These are phyloP conservation scores for Ciborinia camelliae DNA, from an alignment of 2,329 filamentous ascomycete genomes.

Conservation along the genomic window DNA sequence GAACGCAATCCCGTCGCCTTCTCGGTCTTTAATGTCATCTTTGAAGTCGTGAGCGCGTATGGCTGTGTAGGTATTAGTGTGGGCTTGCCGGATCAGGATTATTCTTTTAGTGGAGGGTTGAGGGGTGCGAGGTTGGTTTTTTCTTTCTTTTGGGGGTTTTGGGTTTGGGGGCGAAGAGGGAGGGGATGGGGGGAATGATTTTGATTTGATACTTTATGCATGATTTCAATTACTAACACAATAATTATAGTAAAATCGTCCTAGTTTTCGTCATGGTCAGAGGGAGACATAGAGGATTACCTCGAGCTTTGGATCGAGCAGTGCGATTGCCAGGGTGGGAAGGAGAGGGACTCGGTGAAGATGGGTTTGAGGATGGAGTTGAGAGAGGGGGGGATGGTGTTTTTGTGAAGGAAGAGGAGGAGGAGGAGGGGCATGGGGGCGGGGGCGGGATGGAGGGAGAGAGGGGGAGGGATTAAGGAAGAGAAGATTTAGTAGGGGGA, in stretches of 20 bases:
- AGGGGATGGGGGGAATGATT: no score
- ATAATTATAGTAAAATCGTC: constrained; percentile 59
- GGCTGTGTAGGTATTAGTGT: constrained; percentile 60
- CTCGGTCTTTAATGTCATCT: constrained; percentile 58
- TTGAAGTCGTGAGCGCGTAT: constrained; percentile 57
- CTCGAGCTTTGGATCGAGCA: constrained; percentile 54
- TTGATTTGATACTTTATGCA: no score
- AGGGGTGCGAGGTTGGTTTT: constrained; percentile 50
- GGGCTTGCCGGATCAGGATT: constrained; percentile 51
- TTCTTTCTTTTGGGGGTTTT: no score
- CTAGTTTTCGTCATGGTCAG: constrained; percentile 55
- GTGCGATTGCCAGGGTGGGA: constrained; percentile 42
- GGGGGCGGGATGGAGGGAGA: neutral
- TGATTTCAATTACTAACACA: no score
- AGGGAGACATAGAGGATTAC: constrained; percentile 54
- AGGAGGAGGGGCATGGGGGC: neutral
- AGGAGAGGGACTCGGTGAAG: constrained; percentile 13
- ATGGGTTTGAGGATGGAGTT: constrained; percentile 16
- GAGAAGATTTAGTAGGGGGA: constrained; percentile 1
- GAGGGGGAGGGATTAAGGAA: neutral
- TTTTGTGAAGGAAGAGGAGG: neutral
- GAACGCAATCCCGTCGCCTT: constrained; percentile 49
- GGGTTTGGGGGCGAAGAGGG: no score
- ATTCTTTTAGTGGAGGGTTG: constrained; percentile 54
- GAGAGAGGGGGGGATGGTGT: neutral